A percentile compares a stretch with the other conserved stretches of the same genome.
These are phyloP conservation scores for Jimgerdemannia flammicorona DNA, from an alignment of 192 early-diverging fungal species.

Conservation along the genomic window DNA sequence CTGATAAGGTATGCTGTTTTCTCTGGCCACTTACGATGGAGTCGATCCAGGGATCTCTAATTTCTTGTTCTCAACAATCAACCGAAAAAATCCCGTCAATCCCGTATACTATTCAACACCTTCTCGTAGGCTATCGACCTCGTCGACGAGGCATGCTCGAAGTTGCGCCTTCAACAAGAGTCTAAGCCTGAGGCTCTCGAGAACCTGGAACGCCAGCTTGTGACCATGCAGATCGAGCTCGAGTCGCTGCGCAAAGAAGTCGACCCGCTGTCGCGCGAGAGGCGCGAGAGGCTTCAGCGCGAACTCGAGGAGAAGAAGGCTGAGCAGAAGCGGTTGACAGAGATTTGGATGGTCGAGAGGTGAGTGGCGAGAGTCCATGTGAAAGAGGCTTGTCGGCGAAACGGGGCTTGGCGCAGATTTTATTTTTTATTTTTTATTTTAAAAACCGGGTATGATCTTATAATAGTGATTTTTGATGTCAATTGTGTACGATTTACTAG, in stretches of 20 bases:
- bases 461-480: too few relatives aligned
- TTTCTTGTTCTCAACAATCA: slow-evolving; percentile 18
- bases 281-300: slow-evolving; percentile 54
- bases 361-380: neutral
- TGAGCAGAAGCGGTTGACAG: slow-evolving; percentile 53
- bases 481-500: too few relatives aligned
- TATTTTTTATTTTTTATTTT: too few relatives aligned
- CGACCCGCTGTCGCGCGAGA: slow-evolving; percentile 62
- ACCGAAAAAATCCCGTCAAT: slow-evolving; percentile 16
- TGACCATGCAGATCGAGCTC: slow-evolving; percentile 77
- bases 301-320: slow-evolving; percentile 55
- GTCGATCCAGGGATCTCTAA: slow-evolving; percentile 4
- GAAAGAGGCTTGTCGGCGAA: too few relatives aligned
- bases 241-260: slow-evolving; percentile 78
- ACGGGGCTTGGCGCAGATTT: too few relatives aligned
- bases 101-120: slow-evolving; percentile 74
- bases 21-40: neutral
- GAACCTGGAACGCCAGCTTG: slow-evolving; percentile 66
- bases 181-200: slow-evolving; percentile 77
- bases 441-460: too few relatives aligned
- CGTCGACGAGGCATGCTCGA: slow-evolving; percentile 78
- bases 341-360: slow-evolving; percentile 67
- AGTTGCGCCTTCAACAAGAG: slow-evolving; percentile 72
- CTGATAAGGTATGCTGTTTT: neutral
- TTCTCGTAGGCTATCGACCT: slow-evolving; percentile 83